Evolutionary conservation across 306 rosid species (phyloP).

Genomic region (Elaeagnus macrophylla): DNA sequence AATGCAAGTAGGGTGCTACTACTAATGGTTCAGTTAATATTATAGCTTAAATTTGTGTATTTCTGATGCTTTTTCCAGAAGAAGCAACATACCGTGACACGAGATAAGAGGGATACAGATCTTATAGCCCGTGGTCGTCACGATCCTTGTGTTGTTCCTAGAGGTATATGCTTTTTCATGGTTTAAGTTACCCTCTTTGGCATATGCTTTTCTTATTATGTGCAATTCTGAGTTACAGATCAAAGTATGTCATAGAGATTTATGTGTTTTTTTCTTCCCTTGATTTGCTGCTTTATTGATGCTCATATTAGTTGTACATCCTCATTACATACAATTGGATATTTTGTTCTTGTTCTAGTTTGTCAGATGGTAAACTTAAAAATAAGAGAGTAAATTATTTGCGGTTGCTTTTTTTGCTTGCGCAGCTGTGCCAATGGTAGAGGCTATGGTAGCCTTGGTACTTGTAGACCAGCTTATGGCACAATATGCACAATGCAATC

Average conservation of each 20-base stretch:
- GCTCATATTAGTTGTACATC: no score
- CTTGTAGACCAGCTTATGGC: constrained; percentile 91
- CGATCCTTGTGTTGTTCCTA: constrained; percentile 95
- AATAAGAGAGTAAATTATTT: not conserved
- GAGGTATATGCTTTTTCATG: constrained; percentile 51
- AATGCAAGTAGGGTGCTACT: no score
- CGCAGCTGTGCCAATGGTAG: constrained; percentile 99
- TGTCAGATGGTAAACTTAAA: no score
- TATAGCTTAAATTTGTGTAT: not conserved
- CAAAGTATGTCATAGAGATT: no score
- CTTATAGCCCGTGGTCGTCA: constrained; percentile 90
- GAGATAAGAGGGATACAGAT: constrained; percentile 71
- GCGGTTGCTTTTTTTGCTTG: constrained; percentile 13
- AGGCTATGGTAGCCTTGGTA: constrained; percentile 86
- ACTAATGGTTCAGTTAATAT: no score
- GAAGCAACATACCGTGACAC: constrained; percentile 86
- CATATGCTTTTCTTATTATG: no score
- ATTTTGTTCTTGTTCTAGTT: no score
- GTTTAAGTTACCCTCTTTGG: not conserved
- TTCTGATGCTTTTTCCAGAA: constrained; percentile 42
- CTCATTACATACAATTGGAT: no score
- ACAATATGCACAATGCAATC: constrained; percentile 73
- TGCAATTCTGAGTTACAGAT: no score
- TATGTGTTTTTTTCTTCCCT: no score
- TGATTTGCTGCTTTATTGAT: no score